phyloP scores from a whole-genome alignment of 352 stramenopile genomes.

The Phytophthora parvispora region DNA sequence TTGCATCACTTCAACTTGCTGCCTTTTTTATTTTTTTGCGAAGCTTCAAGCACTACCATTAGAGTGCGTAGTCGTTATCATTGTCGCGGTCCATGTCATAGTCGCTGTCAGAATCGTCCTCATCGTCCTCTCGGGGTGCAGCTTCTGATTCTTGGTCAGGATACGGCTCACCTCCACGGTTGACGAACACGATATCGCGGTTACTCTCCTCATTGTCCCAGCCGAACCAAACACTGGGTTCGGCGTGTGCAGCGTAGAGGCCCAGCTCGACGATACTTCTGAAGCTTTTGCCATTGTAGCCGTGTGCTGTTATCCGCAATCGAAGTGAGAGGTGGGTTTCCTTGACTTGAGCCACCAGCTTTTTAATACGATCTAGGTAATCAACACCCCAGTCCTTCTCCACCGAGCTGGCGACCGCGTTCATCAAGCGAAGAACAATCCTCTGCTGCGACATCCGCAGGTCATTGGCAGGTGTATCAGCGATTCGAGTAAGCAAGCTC shows the following conservation, averaged over 20 bases:
- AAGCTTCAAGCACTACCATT: neutral
- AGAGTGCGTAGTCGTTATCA: constrained; percentile 1
- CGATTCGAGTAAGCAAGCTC: constrained; percentile 31
- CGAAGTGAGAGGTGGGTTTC: constrained; percentile 29
- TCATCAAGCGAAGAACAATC: constrained; percentile 42
- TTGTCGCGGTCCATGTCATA: neutral
- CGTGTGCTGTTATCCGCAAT: constrained; percentile 27
- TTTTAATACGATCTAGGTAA: constrained; percentile 31
- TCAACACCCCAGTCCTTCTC: constrained; percentile 36
- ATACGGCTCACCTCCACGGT: constrained; percentile 7
- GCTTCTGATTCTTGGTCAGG: constrained; percentile 5
- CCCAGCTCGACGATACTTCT: constrained; percentile 40
- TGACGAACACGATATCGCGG: constrained; percentile 29
- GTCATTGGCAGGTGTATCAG: neutral
- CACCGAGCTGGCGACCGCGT: constrained; percentile 18
- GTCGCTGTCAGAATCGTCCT: neutral
- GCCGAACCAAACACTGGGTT: constrained; percentile 43
- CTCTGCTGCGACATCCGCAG: constrained; percentile 17
- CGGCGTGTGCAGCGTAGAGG: constrained; percentile 32
- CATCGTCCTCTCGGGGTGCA: neutral
- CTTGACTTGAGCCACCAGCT: constrained; percentile 23
- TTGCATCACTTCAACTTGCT: neutral
- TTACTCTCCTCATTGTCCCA: constrained; percentile 41
- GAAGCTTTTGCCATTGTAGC: constrained; percentile 27
- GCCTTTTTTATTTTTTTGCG: too few species aligned